Evolutionary conservation across 2,329 filamentous ascomycete species (phyloP), one percentile per base, ranked within the genome.

Genomic region (Paracamarosporium sp.): DNA sequence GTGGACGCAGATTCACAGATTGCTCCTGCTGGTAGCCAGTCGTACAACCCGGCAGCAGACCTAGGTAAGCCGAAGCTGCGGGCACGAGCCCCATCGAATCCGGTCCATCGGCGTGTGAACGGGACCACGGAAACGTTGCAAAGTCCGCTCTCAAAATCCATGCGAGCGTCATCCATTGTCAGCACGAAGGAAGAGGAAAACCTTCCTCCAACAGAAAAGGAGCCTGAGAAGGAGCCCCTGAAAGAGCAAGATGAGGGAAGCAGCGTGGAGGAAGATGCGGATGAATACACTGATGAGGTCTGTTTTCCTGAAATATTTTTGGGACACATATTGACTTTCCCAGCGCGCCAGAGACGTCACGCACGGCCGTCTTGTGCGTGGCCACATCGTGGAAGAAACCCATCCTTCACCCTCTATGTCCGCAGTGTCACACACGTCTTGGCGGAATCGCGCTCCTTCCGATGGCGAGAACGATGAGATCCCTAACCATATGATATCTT

Each of bases 361-460:
- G 40, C 94, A 93, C 57, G 94, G 92, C 9, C 89, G 95, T 52
- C 83, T 99, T 41, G 87, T 98, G 8, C 93, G 97, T 67, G 95
- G 95, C 13, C 95, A 98, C 73, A 90, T 99, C 65, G 95, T 99
- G 11, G 92, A 96, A 62, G 95, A 97, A 73, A 90, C 97, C 73
- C 94, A 93, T 70, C 90, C 90, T 2, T 96, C 93, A 1, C 90
- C 92, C 15, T 83, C 85, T 45, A 82, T 86, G 60, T 94, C 83
- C 5, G 80, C 81, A 27, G 80, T 87, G n/a, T 87, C 88, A 8
- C 86, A 86, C 56, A 88, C 52, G 73, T 84, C 53, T 73, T 83
- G 56, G 79, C 78, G 69, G 56, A 73, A 68, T 40, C 76, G 75
- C 27, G 70, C 74, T 7, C 72, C 73, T 2, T 83, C 83, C 12